phyloP scores from a whole-genome alignment of 2,329 filamentous ascomycete genomes.

The Alternaria sp. region DNA sequence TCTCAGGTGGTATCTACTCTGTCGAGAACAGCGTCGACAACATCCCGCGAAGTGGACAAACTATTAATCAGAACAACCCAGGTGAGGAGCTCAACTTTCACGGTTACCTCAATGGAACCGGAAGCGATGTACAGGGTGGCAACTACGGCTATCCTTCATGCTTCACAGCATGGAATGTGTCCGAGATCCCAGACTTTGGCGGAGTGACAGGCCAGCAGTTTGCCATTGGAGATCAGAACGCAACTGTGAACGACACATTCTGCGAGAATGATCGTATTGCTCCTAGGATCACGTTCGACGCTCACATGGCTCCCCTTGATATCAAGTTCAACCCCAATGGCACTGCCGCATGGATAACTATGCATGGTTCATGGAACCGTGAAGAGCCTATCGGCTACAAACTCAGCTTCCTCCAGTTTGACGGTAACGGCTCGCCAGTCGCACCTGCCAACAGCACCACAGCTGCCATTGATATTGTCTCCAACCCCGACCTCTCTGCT shows the following conservation, averaged over 20 bases:
- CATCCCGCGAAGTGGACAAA: slow-evolving; percentile 64
- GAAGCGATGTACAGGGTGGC: slow-evolving; percentile 51
- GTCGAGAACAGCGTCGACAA: slow-evolving; percentile 78
- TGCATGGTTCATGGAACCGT: slow-evolving; percentile 74
- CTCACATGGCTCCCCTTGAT: slow-evolving; percentile 76
- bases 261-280: slow-evolving; percentile 53
- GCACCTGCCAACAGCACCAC: slow-evolving; percentile 56
- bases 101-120: slow-evolving; percentile 65
- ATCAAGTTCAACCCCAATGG: slow-evolving; percentile 70
- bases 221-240: slow-evolving; percentile 56
- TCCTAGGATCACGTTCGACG: slow-evolving; percentile 66
- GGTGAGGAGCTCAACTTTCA: slow-evolving; percentile 79
- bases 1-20: slow-evolving; percentile 59
- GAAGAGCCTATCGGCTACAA: slow-evolving; percentile 61
- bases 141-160: slow-evolving; percentile 79
- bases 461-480: slow-evolving; percentile 62
- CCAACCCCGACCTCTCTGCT: slow-evolving; percentile 60
- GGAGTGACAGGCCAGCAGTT: slow-evolving; percentile 60
- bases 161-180: slow-evolving; percentile 70
- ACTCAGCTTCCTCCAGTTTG: slow-evolving; percentile 57
- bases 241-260: slow-evolving; percentile 57
- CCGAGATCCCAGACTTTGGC: slow-evolving; percentile 57
- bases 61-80: slow-evolving; percentile 73
- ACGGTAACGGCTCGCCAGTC: slow-evolving; percentile 55
- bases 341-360: slow-evolving; percentile 69